Evolutionary conservation across 352 stramenopile genomes (phyloP), one percentile per base, ranked within the genome.

Genomic region (Phytopythium cucurbitacearum): DNA sequence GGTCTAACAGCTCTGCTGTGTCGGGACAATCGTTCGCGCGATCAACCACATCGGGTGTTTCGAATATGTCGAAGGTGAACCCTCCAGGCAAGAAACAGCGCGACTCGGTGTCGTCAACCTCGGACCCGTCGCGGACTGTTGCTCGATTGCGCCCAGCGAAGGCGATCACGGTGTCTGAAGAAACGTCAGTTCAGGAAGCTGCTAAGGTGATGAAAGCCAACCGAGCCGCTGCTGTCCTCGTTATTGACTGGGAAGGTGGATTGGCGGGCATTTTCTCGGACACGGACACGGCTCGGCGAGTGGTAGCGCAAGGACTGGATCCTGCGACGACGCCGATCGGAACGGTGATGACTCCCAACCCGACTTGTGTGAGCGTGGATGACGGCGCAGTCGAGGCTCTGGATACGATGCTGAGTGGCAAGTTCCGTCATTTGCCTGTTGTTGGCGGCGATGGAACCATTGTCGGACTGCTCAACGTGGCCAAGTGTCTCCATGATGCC

Each of bases 401-500:
- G 44, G 78, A 94, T 48, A 93, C 75, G 46, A 96, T 96, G 86
- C 67, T 96, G 15, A 88, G 66, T 7, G 86, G 86, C 6, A 83
- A 80, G n/a, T 99, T 99, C 73, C 91, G 94, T 28, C 96, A 99
- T 59, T 75, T 99, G 40, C 97, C 97, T 16, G 97, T 99, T 0
- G 79, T 98, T 5, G 48, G 48, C 3, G 92, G 84, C 49, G 69
- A 72, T 7, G 87, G 84, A 7, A 82, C 78, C 16, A 94, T 99
- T 39, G 89, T 97, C 11, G 97, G 97, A 9, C 58, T 99, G 9
- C 74, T 99, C 9, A 98, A 99, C 58, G 98, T 99, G 48, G 94
- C 94, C 1, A 99, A 99, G 73, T 99, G 97, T 56, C 65, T 99
- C 48, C 97, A 99, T 67, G 97, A 99, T 76, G 97, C 96, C 3